Conservation (phyloP, 1,139 yeast genomes). For the Pichia sp. region DNA sequence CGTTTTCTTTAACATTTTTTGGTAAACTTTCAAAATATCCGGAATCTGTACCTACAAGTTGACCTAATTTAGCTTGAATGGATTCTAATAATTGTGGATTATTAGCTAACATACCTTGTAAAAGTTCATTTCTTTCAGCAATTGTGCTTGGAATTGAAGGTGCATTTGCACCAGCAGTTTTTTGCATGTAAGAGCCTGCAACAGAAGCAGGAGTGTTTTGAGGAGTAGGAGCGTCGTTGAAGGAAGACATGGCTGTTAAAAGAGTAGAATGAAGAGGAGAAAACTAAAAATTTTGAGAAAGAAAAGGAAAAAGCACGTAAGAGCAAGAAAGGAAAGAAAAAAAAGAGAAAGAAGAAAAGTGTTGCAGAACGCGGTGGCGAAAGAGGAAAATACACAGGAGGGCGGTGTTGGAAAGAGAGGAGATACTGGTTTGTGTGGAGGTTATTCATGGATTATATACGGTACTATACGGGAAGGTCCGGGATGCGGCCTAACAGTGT, state of each 20-base stretch:
- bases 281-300: too few relatives aligned
- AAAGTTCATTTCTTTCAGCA: slow-evolving; percentile 51
- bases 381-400: too few relatives aligned
- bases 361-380: too few relatives aligned
- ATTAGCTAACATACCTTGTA: slow-evolving; percentile 33
- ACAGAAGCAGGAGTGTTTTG: slow-evolving; percentile 97
- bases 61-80: slow-evolving; percentile 87
- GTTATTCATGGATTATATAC: too few relatives aligned
- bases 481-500: too few relatives aligned
- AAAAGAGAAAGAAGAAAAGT: background rate
- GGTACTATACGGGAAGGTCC: too few relatives aligned
- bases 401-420: too few relatives aligned
- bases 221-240: slow-evolving; percentile 96
- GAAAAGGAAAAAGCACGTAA: background rate
- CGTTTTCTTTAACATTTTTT: slow-evolving; percentile 65
- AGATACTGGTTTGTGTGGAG: too few relatives aligned
- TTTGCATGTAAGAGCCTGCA: slow-evolving; percentile 61
- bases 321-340: too few relatives aligned
- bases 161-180: slow-evolving; percentile 35
- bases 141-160: slow-evolving; percentile 72
- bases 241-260: slow-evolving; percentile 20
- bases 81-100: slow-evolving; percentile 76
- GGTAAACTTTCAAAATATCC: slow-evolving; percentile 83
- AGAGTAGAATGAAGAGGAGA: background rate
- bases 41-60: slow-evolving; percentile 77